A percentile compares a stretch with the other conserved stretches of the same genome.
These are phyloP conservation scores for Phytopythium vexans DNA, from an alignment of 352 stramenopile species.

Conservation along the genomic window DNA sequence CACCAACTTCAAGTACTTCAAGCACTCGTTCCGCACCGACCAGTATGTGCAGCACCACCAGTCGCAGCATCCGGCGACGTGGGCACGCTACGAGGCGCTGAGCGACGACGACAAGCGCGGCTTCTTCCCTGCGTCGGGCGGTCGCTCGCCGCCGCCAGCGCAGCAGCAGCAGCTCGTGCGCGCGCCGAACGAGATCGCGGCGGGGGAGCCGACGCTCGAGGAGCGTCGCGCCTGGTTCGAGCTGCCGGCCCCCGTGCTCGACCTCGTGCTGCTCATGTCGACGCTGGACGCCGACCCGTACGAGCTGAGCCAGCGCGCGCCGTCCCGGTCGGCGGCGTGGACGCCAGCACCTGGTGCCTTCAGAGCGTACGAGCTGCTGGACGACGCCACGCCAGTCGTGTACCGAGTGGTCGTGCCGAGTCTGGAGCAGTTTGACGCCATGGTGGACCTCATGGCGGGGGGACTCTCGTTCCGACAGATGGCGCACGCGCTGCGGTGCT, in stretches of 20 bases:
- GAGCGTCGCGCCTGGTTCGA: slow-evolving; percentile 25
- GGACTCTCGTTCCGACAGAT: slow-evolving; percentile 31
- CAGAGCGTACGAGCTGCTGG: slow-evolving; percentile 15
- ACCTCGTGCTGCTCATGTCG: slow-evolving; percentile 24
- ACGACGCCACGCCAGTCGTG: slow-evolving; percentile 9
- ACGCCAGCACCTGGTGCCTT: slow-evolving; percentile 21
- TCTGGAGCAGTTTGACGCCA: slow-evolving; percentile 25
- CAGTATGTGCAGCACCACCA: slow-evolving; percentile 71
- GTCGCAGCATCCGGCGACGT: slow-evolving; percentile 48
- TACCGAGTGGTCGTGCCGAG: slow-evolving; percentile 25
- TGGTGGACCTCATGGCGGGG: slow-evolving; percentile 25
- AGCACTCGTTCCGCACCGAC: slow-evolving; percentile 58
- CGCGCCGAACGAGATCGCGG: slow-evolving; percentile 21
- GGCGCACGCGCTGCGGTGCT: slow-evolving; percentile 20
- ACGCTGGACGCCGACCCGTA: slow-evolving; percentile 11
- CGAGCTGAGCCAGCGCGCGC: slow-evolving; percentile 6
- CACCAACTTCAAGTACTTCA: slow-evolving; percentile 70
- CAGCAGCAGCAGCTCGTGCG: slow-evolving; percentile 16
- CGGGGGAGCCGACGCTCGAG: slow-evolving; percentile 12
- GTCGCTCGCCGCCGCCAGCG: no score
- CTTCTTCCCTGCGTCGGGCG: slow-evolving; percentile 56
- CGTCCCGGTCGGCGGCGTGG: slow-evolving; percentile 14
- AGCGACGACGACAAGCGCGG: slow-evolving; percentile 35
- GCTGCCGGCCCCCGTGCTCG: slow-evolving; percentile 19
- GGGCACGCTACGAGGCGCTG: slow-evolving; percentile 39